Base-by-base conservation (phyloP, 2,329 filamentous ascomycete species). In the Talaromyces sp. region DNA sequence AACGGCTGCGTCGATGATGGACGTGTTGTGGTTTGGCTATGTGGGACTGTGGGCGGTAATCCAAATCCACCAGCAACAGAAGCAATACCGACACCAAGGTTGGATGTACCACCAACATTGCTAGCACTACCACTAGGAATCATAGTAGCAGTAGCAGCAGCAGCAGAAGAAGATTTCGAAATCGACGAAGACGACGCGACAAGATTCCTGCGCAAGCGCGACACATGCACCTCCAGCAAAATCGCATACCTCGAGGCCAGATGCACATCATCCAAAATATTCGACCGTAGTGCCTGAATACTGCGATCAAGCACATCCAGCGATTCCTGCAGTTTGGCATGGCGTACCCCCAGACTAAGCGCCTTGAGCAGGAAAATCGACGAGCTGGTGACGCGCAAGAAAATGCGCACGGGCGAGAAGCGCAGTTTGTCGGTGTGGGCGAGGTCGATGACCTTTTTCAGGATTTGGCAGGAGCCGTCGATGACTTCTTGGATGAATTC, bases 401-500 rank as follows among this genome's bases (percentile, higher is more conserved):
- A 82, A 14, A 84, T 80, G 19, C 82, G 74, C 1, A 83, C 80
- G 0, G 82, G 83, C 0, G 78, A 81, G 63, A 81, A 84, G 3
- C 78, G 75, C n/a, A 85, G 71, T 7, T 72, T 69, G 8, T 71
- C 73, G 2, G 72, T 74, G 27, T 83, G 77, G 2, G 78, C 77
- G 1, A 85, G 73, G 46, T 80, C 75, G 0, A 74, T 78, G 2
- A 81, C 79, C 55, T 79, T 82, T 54, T 80, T 72, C 3, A 84
- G 69, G 29, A 83, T 82, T 57, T 82, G 74, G 51, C 80, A 80
- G 61, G 80, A 82, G 1, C 80, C 80, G 21, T 84, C 80, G 3
- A 84, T 81, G 1, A 84, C 82, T 66, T 84, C 81, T 67, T 80
- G 78, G 14, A 84, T 82, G 63, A 83, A 84, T 38, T 79, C 77